Conservation (phyloP, 768 basidiomycete species). For the Cubamyces lactineus region DNA sequence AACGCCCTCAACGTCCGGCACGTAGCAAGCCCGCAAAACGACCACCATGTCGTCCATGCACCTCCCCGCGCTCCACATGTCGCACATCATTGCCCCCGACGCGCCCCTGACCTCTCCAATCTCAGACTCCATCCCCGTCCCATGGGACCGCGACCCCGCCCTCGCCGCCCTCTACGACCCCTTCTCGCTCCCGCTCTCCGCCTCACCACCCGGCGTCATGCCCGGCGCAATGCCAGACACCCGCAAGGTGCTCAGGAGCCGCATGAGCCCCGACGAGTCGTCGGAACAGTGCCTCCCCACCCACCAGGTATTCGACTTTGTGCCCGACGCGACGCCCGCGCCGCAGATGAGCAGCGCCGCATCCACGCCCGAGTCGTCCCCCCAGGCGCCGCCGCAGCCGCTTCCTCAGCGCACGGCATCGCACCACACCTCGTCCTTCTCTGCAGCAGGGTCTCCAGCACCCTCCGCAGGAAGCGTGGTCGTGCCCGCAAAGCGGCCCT, state of each 20-base stretch:
- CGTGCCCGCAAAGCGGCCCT: conserved; percentile 36
- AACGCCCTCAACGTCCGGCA: background rate
- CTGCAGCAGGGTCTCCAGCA: conserved; percentile 21
- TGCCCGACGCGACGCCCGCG: conserved; percentile 40
- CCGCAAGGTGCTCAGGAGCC: conserved; percentile 55
- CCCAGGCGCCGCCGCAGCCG: conserved; percentile 36
- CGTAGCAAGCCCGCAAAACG: background rate
- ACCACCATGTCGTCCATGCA: conserved; percentile 26
- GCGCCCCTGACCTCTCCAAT: conserved; percentile 59
- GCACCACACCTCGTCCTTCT: conserved; percentile 30
- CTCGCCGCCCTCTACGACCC: conserved; percentile 49
- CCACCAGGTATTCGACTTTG: conserved; percentile 72
- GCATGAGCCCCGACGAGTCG: conserved; percentile 48
- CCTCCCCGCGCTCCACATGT: conserved; percentile 45
- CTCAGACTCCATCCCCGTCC: conserved; percentile 44
- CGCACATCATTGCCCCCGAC: conserved; percentile 61
- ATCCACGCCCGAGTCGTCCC: conserved; percentile 34
- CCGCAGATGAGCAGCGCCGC: conserved; percentile 29
- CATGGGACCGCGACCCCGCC: conserved; percentile 52
- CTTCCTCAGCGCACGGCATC: conserved; percentile 36
- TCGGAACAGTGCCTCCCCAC: conserved; percentile 66
- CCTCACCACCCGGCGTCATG: conserved; percentile 41
- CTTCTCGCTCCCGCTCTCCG: conserved; percentile 45
- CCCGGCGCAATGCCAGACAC: conserved; percentile 47
- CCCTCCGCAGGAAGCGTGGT: conserved; percentile 34